These are phyloP conservation scores for Boletus sp. DNA, from an alignment of 1,284 basidiomycete genomes.

Conservation along the genomic window DNA sequence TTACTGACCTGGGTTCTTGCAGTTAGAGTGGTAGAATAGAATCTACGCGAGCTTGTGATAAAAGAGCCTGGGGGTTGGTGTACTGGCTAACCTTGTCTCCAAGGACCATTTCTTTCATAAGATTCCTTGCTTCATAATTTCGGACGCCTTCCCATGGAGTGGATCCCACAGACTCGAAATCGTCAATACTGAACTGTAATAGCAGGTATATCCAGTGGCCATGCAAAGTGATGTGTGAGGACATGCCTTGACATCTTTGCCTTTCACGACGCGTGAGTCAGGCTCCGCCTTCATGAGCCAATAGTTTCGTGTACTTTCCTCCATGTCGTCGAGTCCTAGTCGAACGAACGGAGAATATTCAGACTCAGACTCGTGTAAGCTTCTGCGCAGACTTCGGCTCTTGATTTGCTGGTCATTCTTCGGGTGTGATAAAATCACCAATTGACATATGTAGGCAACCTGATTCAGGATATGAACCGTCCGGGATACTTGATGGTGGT, in stretches of 20 bases:
- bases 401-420: no score
- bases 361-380: not conserved
- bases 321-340: slow-evolving; percentile 3
- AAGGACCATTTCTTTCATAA: slow-evolving; percentile 88
- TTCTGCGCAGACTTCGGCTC: no score
- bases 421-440: no score
- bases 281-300: slow-evolving; percentile 95
- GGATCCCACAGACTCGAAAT: slow-evolving; percentile 71
- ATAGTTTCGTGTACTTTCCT: slow-evolving; percentile 31
- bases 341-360: no score
- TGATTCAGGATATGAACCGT: no score
- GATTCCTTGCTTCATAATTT: slow-evolving; percentile 87
- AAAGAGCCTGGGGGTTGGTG: slow-evolving; percentile 6
- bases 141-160: slow-evolving; percentile 92
- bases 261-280: slow-evolving; percentile 82
- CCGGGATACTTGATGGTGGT: no score
- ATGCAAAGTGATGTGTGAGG: slow-evolving; percentile 5
- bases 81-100: slow-evolving; percentile 66
- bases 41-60: slow-evolving; percentile 38
- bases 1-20: slow-evolving; percentile 74
- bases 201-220: not conserved
- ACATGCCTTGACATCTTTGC: slow-evolving; percentile 83
- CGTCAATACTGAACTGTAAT: slow-evolving; percentile 82
- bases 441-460: no score
- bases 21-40: slow-evolving; percentile 90